Evolutionary conservation across 768 basidiomycete species (phyloP).

Genomic region (Albatrellus ellisii): DNA sequence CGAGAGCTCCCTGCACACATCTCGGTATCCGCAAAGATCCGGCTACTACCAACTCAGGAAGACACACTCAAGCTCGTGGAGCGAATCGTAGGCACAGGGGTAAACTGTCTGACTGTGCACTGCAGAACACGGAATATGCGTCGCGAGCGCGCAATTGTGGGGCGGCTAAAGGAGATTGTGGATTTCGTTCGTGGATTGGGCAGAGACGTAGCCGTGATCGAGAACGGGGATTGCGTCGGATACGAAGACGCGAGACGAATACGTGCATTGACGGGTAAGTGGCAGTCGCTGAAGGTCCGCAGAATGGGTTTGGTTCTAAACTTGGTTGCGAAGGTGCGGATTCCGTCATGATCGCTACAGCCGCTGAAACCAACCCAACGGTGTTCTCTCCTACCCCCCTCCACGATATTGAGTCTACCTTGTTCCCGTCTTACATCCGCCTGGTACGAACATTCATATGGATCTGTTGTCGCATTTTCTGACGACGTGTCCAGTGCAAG

Average conservation of each 20-base stretch:
- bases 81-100: conserved; percentile 75
- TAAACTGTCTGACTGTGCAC: conserved; percentile 85
- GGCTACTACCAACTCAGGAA: conserved; percentile 74
- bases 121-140: conserved; percentile 93
- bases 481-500: conserved; percentile 33
- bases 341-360: conserved; percentile 94
- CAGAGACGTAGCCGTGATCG: conserved; percentile 73
- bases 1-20: conserved; percentile 60
- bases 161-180: conserved; percentile 74
- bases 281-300: neutral
- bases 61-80: conserved; percentile 86
- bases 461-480: neutral
- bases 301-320: no score
- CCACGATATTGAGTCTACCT: conserved; percentile 48
- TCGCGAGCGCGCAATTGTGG: conserved; percentile 63
- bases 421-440: conserved; percentile 64
- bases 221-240: conserved; percentile 85
- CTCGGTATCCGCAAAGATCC: conserved; percentile 89
- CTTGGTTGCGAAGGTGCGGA: conserved; percentile 66
- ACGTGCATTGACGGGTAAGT: conserved; percentile 58
- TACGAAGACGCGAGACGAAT: conserved; percentile 71
- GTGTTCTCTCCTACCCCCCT: conserved; percentile 68
- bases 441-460: conserved; percentile 35
- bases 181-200: conserved; percentile 67
- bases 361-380: conserved; percentile 85